phyloP scores from a whole-genome alignment of 768 basidiomycete genomes.

The Lentinus brumalis region DNA sequence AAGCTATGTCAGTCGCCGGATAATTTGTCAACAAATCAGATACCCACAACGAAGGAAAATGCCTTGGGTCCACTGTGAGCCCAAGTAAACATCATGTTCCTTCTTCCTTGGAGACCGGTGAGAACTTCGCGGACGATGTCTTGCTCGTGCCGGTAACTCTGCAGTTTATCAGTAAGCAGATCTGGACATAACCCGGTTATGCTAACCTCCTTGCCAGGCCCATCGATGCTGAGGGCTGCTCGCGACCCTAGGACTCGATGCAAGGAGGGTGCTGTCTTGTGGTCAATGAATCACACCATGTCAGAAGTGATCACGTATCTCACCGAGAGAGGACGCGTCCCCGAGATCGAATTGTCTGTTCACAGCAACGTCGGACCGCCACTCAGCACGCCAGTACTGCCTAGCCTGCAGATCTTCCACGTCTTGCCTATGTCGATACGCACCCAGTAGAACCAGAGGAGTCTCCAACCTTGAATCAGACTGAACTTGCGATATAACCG shows the following conservation, averaged over 20 bases:
- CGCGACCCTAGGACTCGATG: conserved; percentile 42
- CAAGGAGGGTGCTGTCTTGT: conserved; percentile 45
- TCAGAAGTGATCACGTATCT: conserved; percentile 5
- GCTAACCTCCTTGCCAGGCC: conserved; percentile 45
- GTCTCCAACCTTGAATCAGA: background rate
- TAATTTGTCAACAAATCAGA: background rate
- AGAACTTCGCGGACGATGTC: conserved; percentile 79
- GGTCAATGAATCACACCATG: background rate
- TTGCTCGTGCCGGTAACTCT: conserved; percentile 75
- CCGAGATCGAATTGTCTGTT: conserved; percentile 58
- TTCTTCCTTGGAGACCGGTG: conserved; percentile 73
- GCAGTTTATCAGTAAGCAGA: background rate
- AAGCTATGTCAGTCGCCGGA: background rate
- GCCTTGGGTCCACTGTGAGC: conserved; percentile 25
- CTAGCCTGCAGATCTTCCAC: conserved; percentile 62
- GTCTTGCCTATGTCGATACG: conserved; percentile 49
- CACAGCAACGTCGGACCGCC: conserved; percentile 51
- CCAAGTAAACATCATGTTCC: conserved; percentile 55
- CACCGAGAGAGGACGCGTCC: conserved; percentile 75
- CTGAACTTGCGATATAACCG: background rate
- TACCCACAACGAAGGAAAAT: conserved; percentile 36
- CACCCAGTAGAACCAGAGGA: conserved; percentile 14
- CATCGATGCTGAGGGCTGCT: conserved; percentile 40
- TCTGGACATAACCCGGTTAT: background rate
- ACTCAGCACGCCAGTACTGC: conserved; percentile 78